Conservation (phyloP, 176 grass and related monocot species). For the Avena atlantica region DNA sequence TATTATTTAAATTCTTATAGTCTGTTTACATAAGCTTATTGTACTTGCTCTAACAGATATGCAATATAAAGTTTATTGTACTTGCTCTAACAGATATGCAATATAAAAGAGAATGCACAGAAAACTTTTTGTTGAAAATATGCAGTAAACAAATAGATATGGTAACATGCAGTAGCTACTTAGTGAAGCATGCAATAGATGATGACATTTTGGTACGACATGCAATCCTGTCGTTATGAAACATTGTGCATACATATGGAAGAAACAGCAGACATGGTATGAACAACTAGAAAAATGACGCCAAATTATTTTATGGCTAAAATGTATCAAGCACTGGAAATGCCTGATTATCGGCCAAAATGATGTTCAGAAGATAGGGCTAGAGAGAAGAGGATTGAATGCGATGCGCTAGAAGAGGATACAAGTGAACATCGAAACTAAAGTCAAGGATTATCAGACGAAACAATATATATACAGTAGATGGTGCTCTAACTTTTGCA, state of each 20-base stretch:
- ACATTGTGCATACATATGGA: neutral
- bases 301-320: neutral
- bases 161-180: neutral
- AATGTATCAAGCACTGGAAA: neutral
- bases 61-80: no score
- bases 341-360: conserved; percentile 9
- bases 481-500: neutral
- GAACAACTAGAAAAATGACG: neutral
- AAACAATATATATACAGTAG: neutral
- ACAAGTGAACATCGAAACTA: neutral
- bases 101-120: neutral
- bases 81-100: neutral
- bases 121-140: neutral
- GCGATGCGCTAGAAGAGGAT: neutral
- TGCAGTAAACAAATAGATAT: neutral
- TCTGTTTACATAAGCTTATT: no score
- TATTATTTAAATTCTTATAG: no score
- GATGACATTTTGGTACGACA: neutral
- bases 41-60: no score
- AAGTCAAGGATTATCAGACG: neutral
- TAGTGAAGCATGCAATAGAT: neutral
- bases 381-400: neutral
- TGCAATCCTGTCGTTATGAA: neutral
- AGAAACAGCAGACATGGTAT: neutral
- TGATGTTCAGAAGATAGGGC: conserved; percentile 11